Evolutionary conservation across 176 grass and related monocot species (phyloP).

Genomic region (Panicum miliaceum): DNA sequence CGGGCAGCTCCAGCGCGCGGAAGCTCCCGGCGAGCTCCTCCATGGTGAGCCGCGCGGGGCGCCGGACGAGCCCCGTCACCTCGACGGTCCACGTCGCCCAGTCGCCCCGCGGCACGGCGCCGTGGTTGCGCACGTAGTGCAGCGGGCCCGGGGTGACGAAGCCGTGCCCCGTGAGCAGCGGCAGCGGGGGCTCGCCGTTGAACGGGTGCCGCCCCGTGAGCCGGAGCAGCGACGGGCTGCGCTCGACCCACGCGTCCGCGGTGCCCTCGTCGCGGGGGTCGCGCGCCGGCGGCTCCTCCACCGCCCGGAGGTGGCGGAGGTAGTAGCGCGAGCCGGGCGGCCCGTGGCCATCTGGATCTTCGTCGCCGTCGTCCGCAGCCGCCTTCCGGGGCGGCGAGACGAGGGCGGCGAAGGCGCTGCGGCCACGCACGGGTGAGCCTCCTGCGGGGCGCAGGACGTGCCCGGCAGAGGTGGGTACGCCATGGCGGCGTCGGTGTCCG

Average conservation of each 20-base stretch:
- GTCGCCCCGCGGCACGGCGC: conserved; percentile 57
- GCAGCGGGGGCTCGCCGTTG: conserved; percentile 72
- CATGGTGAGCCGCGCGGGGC: conserved; percentile 62
- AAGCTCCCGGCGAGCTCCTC: conserved; percentile 61
- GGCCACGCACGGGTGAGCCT: background rate
- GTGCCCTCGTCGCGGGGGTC: conserved; percentile 76
- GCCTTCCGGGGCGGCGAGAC: background rate
- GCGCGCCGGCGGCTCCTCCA: conserved; percentile 33
- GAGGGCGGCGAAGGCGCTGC: background rate
- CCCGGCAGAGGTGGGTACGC: too few relatives aligned
- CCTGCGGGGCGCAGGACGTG: background rate
- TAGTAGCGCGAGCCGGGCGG: background rate
- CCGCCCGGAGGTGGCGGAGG: conserved; percentile 27
- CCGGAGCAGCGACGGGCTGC: conserved; percentile 68
- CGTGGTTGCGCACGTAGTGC: conserved; percentile 90
- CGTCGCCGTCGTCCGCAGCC: background rate
- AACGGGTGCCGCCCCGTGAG: conserved; percentile 86
- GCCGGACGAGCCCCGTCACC: conserved; percentile 66
- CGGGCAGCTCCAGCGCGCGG: conserved; percentile 57
- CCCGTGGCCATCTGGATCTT: background rate
- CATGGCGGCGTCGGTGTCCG: background rate
- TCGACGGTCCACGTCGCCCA: conserved; percentile 79
- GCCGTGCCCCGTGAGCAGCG: conserved; percentile 56
- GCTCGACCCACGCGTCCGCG: conserved; percentile 69
- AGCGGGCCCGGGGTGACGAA: conserved; percentile 59